Percentiles rank a stretch among this genome's conserved stretches.
These are phyloP conservation scores for Vanderwaltozyma verrucispora DNA, from an alignment of 805 yeast species.

Conservation along the genomic window DNA sequence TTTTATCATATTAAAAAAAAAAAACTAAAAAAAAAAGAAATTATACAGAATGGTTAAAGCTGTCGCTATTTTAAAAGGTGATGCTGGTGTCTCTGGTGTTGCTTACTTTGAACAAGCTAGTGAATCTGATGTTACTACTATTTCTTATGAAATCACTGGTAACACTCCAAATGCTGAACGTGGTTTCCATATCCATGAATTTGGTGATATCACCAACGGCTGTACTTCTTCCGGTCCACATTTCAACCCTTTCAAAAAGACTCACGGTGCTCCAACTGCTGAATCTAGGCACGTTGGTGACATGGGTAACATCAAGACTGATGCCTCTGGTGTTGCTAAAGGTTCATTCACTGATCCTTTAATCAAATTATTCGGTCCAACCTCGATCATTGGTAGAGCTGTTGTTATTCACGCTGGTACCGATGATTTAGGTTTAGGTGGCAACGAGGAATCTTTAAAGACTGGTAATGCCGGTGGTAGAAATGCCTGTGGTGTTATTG, in stretches of 20 bases:
- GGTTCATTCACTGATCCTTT: constrained; percentile 73
- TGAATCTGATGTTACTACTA: constrained; percentile 74
- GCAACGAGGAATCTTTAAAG: constrained; percentile 79
- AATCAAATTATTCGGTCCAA: constrained; percentile 74
- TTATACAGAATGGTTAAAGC: constrained; percentile 28
- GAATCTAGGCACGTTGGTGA: constrained; percentile 54
- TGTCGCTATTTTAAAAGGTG: constrained; percentile 97
- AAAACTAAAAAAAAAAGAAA: background rate
- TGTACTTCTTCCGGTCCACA: constrained; percentile 98
- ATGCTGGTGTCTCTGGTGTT: constrained; percentile 76
- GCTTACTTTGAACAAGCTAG: constrained; percentile 79
- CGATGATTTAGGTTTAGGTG: constrained; percentile 94
- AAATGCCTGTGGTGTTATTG: constrained; percentile 98
- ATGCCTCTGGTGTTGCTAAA: constrained; percentile 81
- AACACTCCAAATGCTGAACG: constrained; percentile 78
- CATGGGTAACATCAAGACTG: constrained; percentile 88
- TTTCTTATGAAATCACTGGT: constrained; percentile 84
- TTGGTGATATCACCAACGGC: constrained; percentile 95
- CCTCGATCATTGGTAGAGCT: constrained; percentile 89
- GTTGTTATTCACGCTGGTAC: constrained; percentile 89
- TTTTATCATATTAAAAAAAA: background rate
- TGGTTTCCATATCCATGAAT: constrained; percentile 97
- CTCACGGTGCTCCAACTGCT: constrained; percentile 85
- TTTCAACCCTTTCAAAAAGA: constrained; percentile 82
- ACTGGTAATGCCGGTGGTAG: constrained; percentile 98